Conservation (phyloP, 108 stramenopile species). For the Asterionellopsis glacialis region DNA sequence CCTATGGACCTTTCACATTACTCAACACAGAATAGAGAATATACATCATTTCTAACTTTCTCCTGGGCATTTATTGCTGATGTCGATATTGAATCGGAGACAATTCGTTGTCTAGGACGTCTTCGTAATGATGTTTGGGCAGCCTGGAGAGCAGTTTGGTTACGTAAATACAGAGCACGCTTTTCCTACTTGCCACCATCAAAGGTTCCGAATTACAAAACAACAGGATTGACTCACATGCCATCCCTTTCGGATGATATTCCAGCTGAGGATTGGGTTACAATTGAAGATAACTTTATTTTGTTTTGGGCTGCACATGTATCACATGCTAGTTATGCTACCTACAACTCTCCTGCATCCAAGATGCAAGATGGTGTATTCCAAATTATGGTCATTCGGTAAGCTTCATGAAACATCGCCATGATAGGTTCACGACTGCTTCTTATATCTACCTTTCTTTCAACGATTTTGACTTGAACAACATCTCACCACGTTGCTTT, state of each 20-base stretch:
- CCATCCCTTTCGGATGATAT: constrained; percentile 56
- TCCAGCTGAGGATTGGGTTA: constrained; percentile 45
- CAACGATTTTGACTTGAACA: neutral
- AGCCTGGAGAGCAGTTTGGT: constrained; percentile 50
- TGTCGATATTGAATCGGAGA: constrained; percentile 85
- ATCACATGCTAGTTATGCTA: constrained; percentile 62
- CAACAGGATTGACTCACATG: constrained; percentile 8
- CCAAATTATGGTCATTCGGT: constrained; percentile 68
- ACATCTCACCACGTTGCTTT: neutral
- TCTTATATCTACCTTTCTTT: no score
- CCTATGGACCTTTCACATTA: constrained; percentile 63
- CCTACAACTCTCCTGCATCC: constrained; percentile 55
- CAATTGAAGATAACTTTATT: constrained; percentile 63
- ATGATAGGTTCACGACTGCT: no score
- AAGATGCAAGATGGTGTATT: constrained; percentile 77
- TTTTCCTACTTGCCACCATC: constrained; percentile 63
- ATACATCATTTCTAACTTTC: constrained; percentile 72
- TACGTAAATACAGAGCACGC: constrained; percentile 55
- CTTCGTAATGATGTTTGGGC: constrained; percentile 81
- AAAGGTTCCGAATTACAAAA: neutral
- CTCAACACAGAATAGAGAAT: constrained; percentile 35
- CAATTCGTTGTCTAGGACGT: constrained; percentile 60
- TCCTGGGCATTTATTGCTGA: constrained; percentile 86
- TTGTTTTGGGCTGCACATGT: constrained; percentile 85
- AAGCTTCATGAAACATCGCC: constrained; percentile 15